Base-by-base conservation (phyloP, 768 basidiomycete species). In the Psilocybe azurescens region DNA sequence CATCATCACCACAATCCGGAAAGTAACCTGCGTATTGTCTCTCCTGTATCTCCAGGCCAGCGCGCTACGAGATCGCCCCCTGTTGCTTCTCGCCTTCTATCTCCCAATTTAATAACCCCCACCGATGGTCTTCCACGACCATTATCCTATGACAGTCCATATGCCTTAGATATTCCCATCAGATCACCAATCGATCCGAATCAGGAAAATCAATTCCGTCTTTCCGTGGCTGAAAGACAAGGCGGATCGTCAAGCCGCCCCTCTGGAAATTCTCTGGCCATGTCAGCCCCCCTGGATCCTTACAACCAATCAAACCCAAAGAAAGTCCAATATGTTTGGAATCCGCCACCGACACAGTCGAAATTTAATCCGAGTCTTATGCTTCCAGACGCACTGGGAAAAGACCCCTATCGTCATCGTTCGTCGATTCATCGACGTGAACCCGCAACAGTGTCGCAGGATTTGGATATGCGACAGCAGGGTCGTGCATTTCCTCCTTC, bases 381-480 rank as follows among this genome's bases (percentile, higher is more conserved):
- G 16, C 9, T 16, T 14, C n/a, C 29, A 5, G 56, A 48, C 38
- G 49, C 32, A 32, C 47, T n/a, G 14, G 14, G 33, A 2, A 18
- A 14, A 20, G 4, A 8, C 41, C 16, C 44, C 13, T 29, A 58
- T 14, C 46, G 28, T 13, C 52, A 58, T 49, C 62, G 62, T 18
- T 20, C 46, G 20, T 63, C 62, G 33, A 57, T 51, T 50, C 62
- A 63, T 33, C 52, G 58, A 3, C 62, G 62, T 29, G 62, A 63
- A 29, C 46, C 57, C 30, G 62, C 62, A 18, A 24, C 36, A 32
- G 33, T 50, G 28, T 53, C 62, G 18, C 62, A 55, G 13, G 57
- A 44, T 38, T 10, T 28, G 24, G 39, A 18, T 24, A 18, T 11
- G 3, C 44, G 28, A 29, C 60, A 48, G n/a, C 30, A n/a, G 16